phyloP scores from a whole-genome alignment of 2,329 filamentous ascomycete species.

The Xylariaceae sp. region DNA sequence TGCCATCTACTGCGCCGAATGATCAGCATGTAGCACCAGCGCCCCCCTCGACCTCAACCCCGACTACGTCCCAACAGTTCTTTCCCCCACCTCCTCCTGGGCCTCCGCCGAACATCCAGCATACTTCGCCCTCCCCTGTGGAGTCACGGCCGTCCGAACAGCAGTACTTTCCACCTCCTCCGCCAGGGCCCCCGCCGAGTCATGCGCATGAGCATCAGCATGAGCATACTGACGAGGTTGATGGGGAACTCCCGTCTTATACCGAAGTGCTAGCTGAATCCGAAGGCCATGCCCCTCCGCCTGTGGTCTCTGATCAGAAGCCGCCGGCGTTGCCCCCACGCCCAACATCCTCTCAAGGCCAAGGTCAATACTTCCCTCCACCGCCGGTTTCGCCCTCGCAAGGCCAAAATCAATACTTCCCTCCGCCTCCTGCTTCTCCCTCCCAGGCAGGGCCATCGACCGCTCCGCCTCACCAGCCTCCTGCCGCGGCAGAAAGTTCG shows the following conservation, averaged over 20 bases:
- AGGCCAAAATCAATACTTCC: slow-evolving; percentile 4
- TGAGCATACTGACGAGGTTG: background rate
- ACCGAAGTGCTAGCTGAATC: slow-evolving; percentile 2
- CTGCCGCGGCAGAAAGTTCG: too few relatives aligned
- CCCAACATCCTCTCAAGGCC: background rate
- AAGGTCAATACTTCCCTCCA: background rate
- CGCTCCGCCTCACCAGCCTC: too few relatives aligned
- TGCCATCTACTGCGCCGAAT: background rate
- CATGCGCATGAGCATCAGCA: background rate
- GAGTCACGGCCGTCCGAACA: slow-evolving; percentile 2
- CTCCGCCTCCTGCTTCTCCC: slow-evolving; percentile 6
- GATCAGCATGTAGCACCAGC: background rate
- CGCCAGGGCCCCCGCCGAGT: slow-evolving; percentile 7
- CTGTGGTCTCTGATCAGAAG: slow-evolving; percentile 10
- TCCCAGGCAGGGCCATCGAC: background rate
- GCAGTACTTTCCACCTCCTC: slow-evolving; percentile 12
- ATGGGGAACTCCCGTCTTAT: slow-evolving; percentile 2
- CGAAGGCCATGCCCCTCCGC: background rate
- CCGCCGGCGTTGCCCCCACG: slow-evolving; percentile 12
- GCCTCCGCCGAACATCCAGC: slow-evolving; percentile 6
- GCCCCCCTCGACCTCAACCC: background rate
- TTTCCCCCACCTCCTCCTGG: slow-evolving; percentile 14
- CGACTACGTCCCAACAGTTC: slow-evolving; percentile 1
- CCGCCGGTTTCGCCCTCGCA: slow-evolving; percentile 2
- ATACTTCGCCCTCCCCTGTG: too few relatives aligned